Base-by-base conservation (phyloP, 148 eudicot species). In the Camellia granthamiana region DNA sequence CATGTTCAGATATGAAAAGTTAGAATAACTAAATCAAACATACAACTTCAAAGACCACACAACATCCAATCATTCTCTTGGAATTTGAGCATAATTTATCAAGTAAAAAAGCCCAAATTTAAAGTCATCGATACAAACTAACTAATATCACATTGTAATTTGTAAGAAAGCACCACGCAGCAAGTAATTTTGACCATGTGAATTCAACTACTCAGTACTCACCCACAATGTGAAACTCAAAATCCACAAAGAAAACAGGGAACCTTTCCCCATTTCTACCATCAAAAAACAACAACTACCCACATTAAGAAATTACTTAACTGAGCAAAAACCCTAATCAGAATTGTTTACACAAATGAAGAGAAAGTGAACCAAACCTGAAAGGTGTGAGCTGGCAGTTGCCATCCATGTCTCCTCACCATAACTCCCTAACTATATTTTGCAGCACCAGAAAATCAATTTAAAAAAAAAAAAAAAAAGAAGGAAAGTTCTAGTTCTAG, bases 381-480 rank as follows among this genome's bases (percentile, higher is more conserved):
- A 74, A 93, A 92, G 56, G 99, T 93, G 78, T 95, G 99, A 84
- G 97, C 97, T 3, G 99, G 99, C 30, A 95, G 81, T 83, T 95
- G 93, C 97, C 97, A 95, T 77, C 99, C 99, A 87, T 95, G 99
- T 84, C 91, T 89, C 83, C 99, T 90, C 78, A 89, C 92, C 99
- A 95, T 95, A 68, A 83, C 86, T 88, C 68, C 75, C 79, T 16
- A 80, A 30, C 74, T 61, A 52, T 73, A 13, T 15, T 18, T 61
- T 18, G 64, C 23, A 61, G 23, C 19, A 16, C 64, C 19, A 18
- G 21, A 58, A 58, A 58, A 58, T 3, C 13, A 14, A 58, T 7
- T 7, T 10, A 3, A 54, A 41, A 14, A 21, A 23, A 21, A 23
- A 3, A 23, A 14, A 21, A 52, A 49, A 43, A 52, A 49, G 11